A percentile compares a stretch with the other conserved stretches of the same genome.
phyloP scores from a whole-genome alignment of 1,284 basidiomycete species.

The Pisolithus thermaeus region DNA sequence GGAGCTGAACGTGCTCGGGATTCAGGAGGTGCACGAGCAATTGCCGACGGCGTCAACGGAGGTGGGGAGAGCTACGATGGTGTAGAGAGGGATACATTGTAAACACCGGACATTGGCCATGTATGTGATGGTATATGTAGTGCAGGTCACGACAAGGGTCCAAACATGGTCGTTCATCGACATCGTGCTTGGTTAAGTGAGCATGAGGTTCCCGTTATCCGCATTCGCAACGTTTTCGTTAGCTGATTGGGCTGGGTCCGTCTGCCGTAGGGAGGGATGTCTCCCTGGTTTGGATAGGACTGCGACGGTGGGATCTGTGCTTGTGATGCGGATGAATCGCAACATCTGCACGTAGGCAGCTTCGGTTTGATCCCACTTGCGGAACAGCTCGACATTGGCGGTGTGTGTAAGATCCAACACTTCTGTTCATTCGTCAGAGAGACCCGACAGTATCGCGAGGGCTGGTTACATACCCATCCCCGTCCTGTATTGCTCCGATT shows the following conservation, averaged over 20 bases:
- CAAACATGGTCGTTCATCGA: slow-evolving; percentile 32
- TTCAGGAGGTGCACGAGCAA: slow-evolving; percentile 7
- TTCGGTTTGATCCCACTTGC: slow-evolving; percentile 73
- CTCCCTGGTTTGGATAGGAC: slow-evolving; percentile 56
- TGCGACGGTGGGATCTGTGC: slow-evolving; percentile 40
- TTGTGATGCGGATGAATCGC: slow-evolving; percentile 69
- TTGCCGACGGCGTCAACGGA: slow-evolving; percentile 7
- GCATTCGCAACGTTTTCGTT: slow-evolving; percentile 27
- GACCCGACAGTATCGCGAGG: slow-evolving; percentile 2
- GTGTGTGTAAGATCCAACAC: slow-evolving; percentile 79
- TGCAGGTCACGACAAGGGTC: slow-evolving; percentile 13
- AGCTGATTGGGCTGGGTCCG: not conserved
- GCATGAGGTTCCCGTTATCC: slow-evolving; percentile 24
- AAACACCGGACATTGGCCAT: not conserved
- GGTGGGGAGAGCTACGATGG: not conserved
- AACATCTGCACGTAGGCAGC: slow-evolving; percentile 70
- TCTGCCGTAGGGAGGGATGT: slow-evolving; percentile 37
- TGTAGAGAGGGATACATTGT: not conserved
- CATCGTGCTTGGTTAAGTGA: slow-evolving; percentile 37
- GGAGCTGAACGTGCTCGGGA: slow-evolving; percentile 46
- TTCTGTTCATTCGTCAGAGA: slow-evolving; percentile 42
- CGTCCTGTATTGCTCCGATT: slow-evolving; percentile 71
- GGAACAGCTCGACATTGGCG: slow-evolving; percentile 68
- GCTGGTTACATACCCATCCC: slow-evolving; percentile 64
- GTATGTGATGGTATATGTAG: not conserved